Percentiles rank a stretch among this genome's conserved stretches.
These are phyloP conservation scores for Cupressus sempervirens DNA, from an alignment of 75 land plant species.

Conservation along the genomic window DNA sequence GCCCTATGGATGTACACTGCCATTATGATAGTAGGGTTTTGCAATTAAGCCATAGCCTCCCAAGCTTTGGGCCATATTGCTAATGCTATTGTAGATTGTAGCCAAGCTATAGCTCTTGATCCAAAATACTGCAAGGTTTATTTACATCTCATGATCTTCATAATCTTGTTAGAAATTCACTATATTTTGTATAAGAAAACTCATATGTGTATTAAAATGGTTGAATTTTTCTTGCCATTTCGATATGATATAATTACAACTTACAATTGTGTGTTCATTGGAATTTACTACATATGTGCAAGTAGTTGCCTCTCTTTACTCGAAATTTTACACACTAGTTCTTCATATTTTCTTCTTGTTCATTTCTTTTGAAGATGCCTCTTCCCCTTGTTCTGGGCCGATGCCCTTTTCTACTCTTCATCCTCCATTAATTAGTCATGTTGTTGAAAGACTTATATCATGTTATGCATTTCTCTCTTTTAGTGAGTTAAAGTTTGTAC, in stretches of 20 bases:
- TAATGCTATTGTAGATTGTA: conserved; percentile 99
- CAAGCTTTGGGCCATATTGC: conserved; percentile 83
- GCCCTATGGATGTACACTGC: too few species aligned
- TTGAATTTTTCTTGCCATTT: too few species aligned
- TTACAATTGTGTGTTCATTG: not conserved
- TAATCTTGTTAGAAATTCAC: not conserved
- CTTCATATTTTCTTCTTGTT: too few species aligned
- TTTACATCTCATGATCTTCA: not conserved
- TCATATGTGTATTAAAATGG: too few species aligned
- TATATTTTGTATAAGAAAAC: not conserved
- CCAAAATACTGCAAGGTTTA: conserved; percentile 75
- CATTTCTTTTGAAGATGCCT: too few species aligned
- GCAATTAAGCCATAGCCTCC: conserved; percentile 97
- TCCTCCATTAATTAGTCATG: too few species aligned
- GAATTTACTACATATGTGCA: not conserved
- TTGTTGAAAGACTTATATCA: too few species aligned
- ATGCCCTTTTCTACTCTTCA: too few species aligned
- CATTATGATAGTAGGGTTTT: too few species aligned
- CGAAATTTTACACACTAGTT: not conserved
- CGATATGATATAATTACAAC: not conserved
- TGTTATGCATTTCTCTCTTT: too few species aligned
- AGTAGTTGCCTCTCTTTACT: not conserved
- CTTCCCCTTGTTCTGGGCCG: too few species aligned
- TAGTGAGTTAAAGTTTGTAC: too few species aligned
- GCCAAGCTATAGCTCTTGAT: conserved; percentile 91